Percentiles rank a stretch among this genome's conserved stretches.
Conservation (phyloP, 768 basidiomycete genomes). For the Phallus indusiatus region DNA sequence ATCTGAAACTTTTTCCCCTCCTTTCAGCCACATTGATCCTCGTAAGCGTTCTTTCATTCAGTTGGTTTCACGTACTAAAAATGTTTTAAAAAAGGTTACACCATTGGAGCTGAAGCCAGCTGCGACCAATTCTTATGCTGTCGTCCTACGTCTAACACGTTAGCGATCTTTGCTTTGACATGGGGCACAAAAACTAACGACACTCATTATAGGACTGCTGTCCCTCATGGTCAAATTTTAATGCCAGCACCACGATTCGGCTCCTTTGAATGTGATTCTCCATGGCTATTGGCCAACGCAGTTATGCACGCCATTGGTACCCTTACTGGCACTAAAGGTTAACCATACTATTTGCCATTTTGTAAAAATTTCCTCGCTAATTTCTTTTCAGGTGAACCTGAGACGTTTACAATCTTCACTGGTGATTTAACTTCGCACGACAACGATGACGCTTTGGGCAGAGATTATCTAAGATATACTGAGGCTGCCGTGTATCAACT, state of each 20-base stretch:
- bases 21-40: constrained; percentile 15
- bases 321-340: constrained; percentile 13
- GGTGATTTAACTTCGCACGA: constrained; percentile 20
- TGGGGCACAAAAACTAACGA: not conserved
- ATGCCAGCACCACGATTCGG: constrained; percentile 19
- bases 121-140: constrained; percentile 16
- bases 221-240: not conserved
- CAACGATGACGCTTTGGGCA: constrained; percentile 13
- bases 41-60: not conserved
- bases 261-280: constrained; percentile 16
- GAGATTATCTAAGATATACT: not conserved
- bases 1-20: not conserved
- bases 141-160: constrained; percentile 6
- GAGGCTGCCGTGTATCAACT: constrained; percentile 13
- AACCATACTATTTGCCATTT: not conserved
- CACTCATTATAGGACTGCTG: not conserved
- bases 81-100: constrained; percentile 9
- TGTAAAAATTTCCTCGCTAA: not conserved
- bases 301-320: constrained; percentile 17
- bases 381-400: not conserved
- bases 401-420: constrained; percentile 15
- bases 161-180: constrained; percentile 2
- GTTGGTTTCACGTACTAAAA: not conserved
- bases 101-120: constrained; percentile 16
- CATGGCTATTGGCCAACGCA: constrained; percentile 15